phyloP scores from a whole-genome alignment of 257 asterid genomes.

The Knoxia roxburghii region DNA sequence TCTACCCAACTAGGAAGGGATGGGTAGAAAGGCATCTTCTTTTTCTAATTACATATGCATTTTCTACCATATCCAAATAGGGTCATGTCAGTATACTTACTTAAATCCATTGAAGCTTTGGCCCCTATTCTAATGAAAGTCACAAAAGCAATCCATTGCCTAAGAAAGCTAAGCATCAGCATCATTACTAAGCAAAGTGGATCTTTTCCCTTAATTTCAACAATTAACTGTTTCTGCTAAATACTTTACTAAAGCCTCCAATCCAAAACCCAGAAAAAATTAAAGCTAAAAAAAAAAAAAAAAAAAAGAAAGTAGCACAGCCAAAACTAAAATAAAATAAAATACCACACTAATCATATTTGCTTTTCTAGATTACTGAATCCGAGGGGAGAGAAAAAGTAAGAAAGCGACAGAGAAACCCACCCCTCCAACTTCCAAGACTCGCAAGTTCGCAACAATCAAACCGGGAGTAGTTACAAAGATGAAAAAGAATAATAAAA shows the following conservation, averaged over 20 bases:
- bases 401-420: slow-evolving; percentile 13
- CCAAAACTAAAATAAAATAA: background rate
- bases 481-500: slow-evolving; percentile 3
- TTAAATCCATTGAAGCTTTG: background rate
- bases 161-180: background rate
- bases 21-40: slow-evolving; percentile 21
- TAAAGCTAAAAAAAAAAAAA: slow-evolving; percentile 12
- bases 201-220: background rate
- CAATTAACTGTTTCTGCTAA: background rate
- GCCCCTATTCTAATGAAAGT: background rate
- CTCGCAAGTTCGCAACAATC: background rate
- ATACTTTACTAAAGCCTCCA: slow-evolving; percentile 21
- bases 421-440: background rate
- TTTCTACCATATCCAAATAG: background rate
- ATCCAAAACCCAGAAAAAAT: slow-evolving; percentile 9
- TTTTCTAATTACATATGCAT: background rate
- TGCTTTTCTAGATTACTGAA: slow-evolving; percentile 31
- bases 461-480: background rate
- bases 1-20: too few relatives aligned
- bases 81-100: background rate
- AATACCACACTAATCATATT: slow-evolving; percentile 4
- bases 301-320: slow-evolving; percentile 5
- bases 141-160: background rate
- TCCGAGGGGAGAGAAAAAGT: slow-evolving; percentile 25
- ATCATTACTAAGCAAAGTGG: background rate